phyloP scores from a whole-genome alignment of 2,329 filamentous ascomycete species.

The Dothiorella sarmentorum region DNA sequence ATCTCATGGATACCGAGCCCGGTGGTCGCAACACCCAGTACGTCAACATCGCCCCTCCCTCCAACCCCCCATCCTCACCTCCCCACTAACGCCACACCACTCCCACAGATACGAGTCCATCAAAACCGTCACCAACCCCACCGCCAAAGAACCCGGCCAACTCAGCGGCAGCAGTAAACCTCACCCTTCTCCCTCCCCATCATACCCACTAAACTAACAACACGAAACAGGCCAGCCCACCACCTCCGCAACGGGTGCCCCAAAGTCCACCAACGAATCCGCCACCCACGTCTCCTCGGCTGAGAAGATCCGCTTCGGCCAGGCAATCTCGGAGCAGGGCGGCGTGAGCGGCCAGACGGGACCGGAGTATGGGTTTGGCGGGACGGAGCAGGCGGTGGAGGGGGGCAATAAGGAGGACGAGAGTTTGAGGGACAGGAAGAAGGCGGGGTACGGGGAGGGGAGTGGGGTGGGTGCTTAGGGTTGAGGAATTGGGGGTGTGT shows the following conservation, averaged over 20 bases:
- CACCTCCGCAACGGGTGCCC: background rate
- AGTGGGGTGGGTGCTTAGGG: constrained; percentile 42
- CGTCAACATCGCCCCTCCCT: constrained; percentile 20
- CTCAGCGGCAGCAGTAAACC: constrained; percentile 41
- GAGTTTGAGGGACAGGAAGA: no score
- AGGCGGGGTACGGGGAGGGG: constrained; percentile 33
- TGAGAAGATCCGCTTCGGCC: constrained; percentile 55
- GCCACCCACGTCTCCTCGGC: constrained; percentile 40
- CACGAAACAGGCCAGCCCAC: constrained; percentile 14
- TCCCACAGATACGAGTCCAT: constrained; percentile 58
- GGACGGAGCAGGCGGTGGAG: constrained; percentile 22
- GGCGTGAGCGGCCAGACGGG: constrained; percentile 54
- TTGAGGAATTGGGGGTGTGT: no score
- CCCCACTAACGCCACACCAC: background rate
- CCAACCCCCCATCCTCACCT: background rate
- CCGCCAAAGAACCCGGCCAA: constrained; percentile 55
- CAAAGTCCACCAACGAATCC: constrained; percentile 34
- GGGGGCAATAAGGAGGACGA: no score
- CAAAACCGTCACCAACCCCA: constrained; percentile 47
- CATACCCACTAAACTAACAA: constrained; percentile 21
- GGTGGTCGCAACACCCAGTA: constrained; percentile 61
- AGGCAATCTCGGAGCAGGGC: constrained; percentile 51
- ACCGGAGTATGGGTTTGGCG: constrained; percentile 30
- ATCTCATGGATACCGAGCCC: constrained; percentile 56
- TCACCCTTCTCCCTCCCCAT: background rate